These are phyloP conservation scores for Myxozyma melibiosi DNA, from an alignment of 805 yeast species.

Conservation along the genomic window DNA sequence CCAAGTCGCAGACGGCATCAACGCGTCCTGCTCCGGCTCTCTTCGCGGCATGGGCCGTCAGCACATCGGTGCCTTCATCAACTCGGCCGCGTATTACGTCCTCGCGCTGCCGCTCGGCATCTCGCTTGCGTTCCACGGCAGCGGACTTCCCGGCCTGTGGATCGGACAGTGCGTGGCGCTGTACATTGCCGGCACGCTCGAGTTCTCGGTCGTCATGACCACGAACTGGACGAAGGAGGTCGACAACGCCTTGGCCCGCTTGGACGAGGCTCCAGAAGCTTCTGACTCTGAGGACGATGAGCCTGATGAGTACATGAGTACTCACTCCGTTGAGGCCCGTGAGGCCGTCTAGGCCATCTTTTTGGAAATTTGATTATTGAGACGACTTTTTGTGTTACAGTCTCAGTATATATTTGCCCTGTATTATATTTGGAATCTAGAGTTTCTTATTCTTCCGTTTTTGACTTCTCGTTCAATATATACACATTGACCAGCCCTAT, in stretches of 20 bases:
- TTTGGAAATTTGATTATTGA: neutral
- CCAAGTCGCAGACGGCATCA: conserved; percentile 69
- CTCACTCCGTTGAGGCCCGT: conserved; percentile 1
- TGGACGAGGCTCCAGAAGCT: conserved; percentile 24
- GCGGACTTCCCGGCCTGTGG: conserved; percentile 70
- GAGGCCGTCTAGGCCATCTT: neutral
- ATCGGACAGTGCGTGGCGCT: conserved; percentile 57
- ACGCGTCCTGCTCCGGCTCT: conserved; percentile 71
- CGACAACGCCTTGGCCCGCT: conserved; percentile 32
- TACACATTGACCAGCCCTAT: too few species aligned
- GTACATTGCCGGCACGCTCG: conserved; percentile 34
- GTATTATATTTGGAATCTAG: too few species aligned
- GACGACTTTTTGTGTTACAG: too few species aligned
- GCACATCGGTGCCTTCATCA: conserved; percentile 68
- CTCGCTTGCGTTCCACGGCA: conserved; percentile 54
- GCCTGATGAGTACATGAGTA: conserved; percentile 16
- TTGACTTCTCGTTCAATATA: too few species aligned
- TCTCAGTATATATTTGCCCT: too few species aligned
- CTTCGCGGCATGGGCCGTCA: conserved; percentile 78
- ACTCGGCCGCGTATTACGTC: conserved; percentile 68
- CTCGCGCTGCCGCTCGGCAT: conserved; percentile 71
- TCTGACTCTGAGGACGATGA: conserved; percentile 16
- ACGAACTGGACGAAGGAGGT: conserved; percentile 36
- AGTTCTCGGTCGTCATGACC: conserved; percentile 26
- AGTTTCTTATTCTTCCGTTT: too few species aligned